Base-by-base conservation (phyloP, 169 alveolate species). In the Theileria equi region DNA sequence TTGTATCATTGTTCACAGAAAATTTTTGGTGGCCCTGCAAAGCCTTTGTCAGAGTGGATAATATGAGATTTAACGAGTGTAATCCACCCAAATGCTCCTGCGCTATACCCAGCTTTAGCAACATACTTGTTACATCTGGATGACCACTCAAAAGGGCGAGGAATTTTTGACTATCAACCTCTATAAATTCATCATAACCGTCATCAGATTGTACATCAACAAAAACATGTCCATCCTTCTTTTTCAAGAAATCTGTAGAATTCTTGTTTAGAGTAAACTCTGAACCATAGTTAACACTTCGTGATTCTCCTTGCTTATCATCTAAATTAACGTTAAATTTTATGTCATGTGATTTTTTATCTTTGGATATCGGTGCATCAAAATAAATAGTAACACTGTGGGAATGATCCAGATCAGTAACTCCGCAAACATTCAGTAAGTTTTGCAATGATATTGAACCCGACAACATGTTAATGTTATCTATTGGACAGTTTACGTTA, bases 131-230 rank as follows among this genome's bases (percentile, higher is more conserved):
- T 8, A 77, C 80, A 47, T 47, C 72, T 11, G 86, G 86, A 45
- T 77, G 86, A 3, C 60, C 38, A 17, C 59, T 57, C 41, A 77
- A 54, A 28, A 77, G 63, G 36, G 50, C 23, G 16, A 66, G 58
- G 86, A 77, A 77, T 40, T 65, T 66, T 52, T 38, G 59, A 19
- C 65, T 77, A 63, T 77, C 86, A 3, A 77, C 81, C 54, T 77
- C 86, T 28, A 77, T 57, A 43, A 77, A 77, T 43, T 77, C 86
- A 16, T 62, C 44, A 49, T 38, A 43, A 8, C 70, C 68, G 26
- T 48, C 76, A 62, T 74, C 65, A 17, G 68, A 67, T 57, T 67
- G 70, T 60, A 62, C 47, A 50, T 74, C 84, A 38, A 74, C 45
- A 65, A 54, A 74, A 32, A 74, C 70, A 41, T 74, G 84, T 19